Evolutionary conservation across 495 filamentous ascomycete species (phyloP), one percentile per base, ranked within the genome.

Genomic region (Cladorrhinum samala): DNA sequence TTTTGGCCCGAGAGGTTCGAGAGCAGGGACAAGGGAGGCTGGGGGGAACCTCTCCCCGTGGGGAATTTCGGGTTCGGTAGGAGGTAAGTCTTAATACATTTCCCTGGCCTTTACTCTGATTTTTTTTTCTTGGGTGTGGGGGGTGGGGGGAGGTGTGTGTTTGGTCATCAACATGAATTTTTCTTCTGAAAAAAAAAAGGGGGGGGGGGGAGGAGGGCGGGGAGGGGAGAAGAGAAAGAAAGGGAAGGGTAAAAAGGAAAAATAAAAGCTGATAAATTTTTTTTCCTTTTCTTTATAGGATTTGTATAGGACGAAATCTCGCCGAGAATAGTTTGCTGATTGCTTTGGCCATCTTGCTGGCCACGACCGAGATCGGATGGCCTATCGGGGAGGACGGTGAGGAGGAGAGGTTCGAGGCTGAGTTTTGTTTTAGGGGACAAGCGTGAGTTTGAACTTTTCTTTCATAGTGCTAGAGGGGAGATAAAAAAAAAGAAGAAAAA

Each of bases 1-100:
- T 78, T 77, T 48, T 66, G 69, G 42, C 75, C 77, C 0, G 74
- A 78, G 38, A 57, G 75, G 38, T 81, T 74, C 33, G 57, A 72
- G 14, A 59, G 72, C 0, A 56, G 59, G 17, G 63, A 66, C 9
- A 59, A 76, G 40, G 77, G 77, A 0, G 77, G 76, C 0, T 63
- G 59, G 16, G 79, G 71, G 0, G 77, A 81, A 50, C 74, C 76
- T 3, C 54, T 78, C 13, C 73, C 72, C 0, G 63, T 74, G 16
- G 77, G 75, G 0, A 74, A 72, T 1, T 82, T 80, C 61, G 78
- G 78, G 1, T 82, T 82, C 63, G 78, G 78, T 9, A 44, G 65
- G 16, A 57, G 63, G 63, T 66, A 43, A 43, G 54, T 46, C 9
- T 8, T 11, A 14, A 13, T 2, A 0, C 39, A 18, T 5, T n/a